Conservation (phyloP, 306 rosid genomes). For the Cicer arietinum region DNA sequence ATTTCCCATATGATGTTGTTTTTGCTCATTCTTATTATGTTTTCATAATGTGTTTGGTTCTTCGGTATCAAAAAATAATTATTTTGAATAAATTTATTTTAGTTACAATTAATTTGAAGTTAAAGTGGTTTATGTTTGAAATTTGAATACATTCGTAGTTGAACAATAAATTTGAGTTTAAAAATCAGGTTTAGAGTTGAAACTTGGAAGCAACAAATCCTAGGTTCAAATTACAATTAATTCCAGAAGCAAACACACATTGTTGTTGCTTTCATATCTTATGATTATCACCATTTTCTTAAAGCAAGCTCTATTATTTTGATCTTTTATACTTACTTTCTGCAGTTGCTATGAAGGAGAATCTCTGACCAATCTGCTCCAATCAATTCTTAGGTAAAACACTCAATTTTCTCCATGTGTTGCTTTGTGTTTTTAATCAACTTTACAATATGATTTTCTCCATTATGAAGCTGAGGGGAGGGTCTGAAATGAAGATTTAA, state of each 20-base stretch:
- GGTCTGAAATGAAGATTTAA: conserved; percentile 6
- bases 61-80: no score
- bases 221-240: no score
- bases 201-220: no score
- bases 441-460: conserved; percentile 19
- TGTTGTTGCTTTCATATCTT: conserved; percentile 15
- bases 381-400: conserved; percentile 61
- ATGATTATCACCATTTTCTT: conserved; percentile 1
- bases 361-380: conserved; percentile 58
- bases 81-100: no score
- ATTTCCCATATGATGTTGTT: neutral
- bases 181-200: no score
- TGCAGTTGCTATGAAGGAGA: conserved; percentile 69
- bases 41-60: no score
- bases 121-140: no score
- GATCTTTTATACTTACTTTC: conserved; percentile 26
- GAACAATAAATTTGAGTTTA: no score
- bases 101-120: no score
- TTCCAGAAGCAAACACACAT: no score
- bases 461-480: conserved; percentile 1
- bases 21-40: no score
- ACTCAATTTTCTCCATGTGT: neutral
- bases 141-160: no score
- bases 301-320: neutral
- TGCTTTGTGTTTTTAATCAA: conserved; percentile 14